Evolutionary conservation across 768 basidiomycete genomes (phyloP).

Genomic region (Mycena epipterygia): DNA sequence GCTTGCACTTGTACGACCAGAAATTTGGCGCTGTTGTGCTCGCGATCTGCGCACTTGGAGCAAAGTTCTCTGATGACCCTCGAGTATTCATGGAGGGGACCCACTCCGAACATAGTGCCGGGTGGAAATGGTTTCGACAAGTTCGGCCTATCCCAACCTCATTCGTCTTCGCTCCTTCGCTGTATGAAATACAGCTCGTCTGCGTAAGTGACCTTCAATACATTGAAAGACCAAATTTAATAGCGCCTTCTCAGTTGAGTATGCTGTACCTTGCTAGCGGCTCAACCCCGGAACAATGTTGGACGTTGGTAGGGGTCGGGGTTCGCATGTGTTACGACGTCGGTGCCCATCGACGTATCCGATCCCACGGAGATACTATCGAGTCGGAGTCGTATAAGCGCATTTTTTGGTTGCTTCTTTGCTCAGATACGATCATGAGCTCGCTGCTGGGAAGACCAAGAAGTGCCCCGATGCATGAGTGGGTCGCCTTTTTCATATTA

Average conservation of each 20-base stretch:
- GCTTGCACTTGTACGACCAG: conserved; percentile 53
- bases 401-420: conserved; percentile 50
- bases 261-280: conserved; percentile 50
- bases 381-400: conserved; percentile 69
- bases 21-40: conserved; percentile 59
- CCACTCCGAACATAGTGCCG: conserved; percentile 53
- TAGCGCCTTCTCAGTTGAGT: conserved; percentile 50
- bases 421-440: conserved; percentile 42
- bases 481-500: conserved; percentile 40
- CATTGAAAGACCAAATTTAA: too few species aligned
- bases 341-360: conserved; percentile 58
- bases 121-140: conserved; percentile 62
- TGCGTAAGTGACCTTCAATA: conserved; percentile 44
- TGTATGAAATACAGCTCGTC: conserved; percentile 56
- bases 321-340: conserved; percentile 59
- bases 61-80: conserved; percentile 58
- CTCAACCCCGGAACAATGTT: conserved; percentile 44
- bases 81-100: conserved; percentile 47
- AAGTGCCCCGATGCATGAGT: conserved; percentile 66
- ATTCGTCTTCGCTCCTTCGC: conserved; percentile 40
- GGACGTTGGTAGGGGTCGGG: conserved; percentile 50
- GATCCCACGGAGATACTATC: conserved; percentile 41
- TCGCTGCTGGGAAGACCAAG: conserved; percentile 61
- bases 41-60: conserved; percentile 64
- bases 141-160: conserved; percentile 50